phyloP scores from a whole-genome alignment of 1,284 basidiomycete species.

The Salmacisia buchloeana region DNA sequence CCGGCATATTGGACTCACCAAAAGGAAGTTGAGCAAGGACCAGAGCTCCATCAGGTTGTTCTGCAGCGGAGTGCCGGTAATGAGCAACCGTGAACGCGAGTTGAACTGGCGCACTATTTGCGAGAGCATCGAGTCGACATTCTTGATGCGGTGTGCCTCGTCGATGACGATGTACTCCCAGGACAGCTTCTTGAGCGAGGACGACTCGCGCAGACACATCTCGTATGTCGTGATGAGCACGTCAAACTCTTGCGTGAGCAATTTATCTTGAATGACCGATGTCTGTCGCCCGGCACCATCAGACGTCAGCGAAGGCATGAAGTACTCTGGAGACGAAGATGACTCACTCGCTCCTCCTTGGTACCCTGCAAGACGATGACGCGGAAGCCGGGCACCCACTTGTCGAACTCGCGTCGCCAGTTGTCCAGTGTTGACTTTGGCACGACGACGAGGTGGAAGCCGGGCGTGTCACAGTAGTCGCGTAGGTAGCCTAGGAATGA shows the following conservation, averaged over 20 bases:
- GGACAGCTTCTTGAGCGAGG: slow-evolving; percentile 82
- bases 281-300: slow-evolving; percentile 25
- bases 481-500: slow-evolving; percentile 94
- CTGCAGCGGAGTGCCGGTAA: slow-evolving; percentile 94
- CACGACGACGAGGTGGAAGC: slow-evolving; percentile 90
- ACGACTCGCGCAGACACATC: slow-evolving; percentile 91
- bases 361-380: slow-evolving; percentile 75
- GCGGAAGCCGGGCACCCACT: slow-evolving; percentile 80
- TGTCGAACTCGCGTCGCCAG: slow-evolving; percentile 86
- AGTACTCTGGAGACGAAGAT: too few species aligned
- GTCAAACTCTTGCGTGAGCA: slow-evolving; percentile 85
- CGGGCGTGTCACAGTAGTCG: slow-evolving; percentile 68
- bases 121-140: slow-evolving; percentile 90
- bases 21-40: slow-evolving; percentile 78
- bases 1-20: slow-evolving; percentile 10
- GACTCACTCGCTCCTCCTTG: slow-evolving; percentile 75
- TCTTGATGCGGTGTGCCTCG: slow-evolving; percentile 99
- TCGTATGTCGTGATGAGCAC: slow-evolving; percentile 96
- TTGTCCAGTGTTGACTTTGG: slow-evolving; percentile 97
- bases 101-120: slow-evolving; percentile 91
- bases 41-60: slow-evolving; percentile 98
- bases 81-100: slow-evolving; percentile 80
- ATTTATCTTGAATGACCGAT: slow-evolving; percentile 68
- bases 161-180: slow-evolving; percentile 99
- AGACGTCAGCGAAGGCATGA: too few species aligned